Conservation (phyloP, 2,329 filamentous ascomycete genomes). For the Calycina herbarum region DNA sequence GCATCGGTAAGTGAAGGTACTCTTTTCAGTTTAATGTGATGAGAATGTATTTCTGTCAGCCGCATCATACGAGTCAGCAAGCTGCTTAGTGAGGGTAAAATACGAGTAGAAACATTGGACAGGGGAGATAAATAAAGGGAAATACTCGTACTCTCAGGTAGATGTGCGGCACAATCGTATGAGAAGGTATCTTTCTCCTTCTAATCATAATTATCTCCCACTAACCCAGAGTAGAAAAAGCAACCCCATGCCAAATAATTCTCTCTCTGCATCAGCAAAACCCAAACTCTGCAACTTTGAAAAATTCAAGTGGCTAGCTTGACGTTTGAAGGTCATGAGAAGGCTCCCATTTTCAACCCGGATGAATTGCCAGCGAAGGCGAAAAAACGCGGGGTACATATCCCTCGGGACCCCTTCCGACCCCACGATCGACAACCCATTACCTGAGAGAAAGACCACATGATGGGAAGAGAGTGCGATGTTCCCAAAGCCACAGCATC, state of each 20-base stretch:
- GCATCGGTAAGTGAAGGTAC: no score
- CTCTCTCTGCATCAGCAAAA: not conserved
- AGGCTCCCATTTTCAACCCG: no score
- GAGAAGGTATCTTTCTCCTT: not conserved
- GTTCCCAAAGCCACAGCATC: constrained; percentile 1
- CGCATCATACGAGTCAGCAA: not conserved
- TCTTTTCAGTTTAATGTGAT: not conserved
- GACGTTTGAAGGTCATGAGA: no score
- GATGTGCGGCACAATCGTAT: not conserved
- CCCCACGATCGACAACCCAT: constrained; percentile 3
- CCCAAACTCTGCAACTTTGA: not conserved
- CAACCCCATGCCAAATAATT: no score
- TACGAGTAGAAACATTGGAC: not conserved
- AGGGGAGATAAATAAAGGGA: not conserved
- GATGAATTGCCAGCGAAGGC: no score
- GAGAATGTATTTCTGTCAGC: not conserved
- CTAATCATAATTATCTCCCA: not conserved
- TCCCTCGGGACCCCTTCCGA: no score
- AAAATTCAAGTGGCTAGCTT: not conserved
- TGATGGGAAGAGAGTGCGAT: constrained; percentile 7
- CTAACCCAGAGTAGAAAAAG: not conserved
- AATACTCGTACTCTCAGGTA: not conserved
- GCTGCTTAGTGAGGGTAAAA: not conserved
- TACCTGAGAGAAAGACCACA: constrained; percentile 3
- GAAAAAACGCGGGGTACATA: no score